These are phyloP conservation scores for Geranium rotundifolium DNA, from an alignment of 345 rosid genomes.

Conservation along the genomic window DNA sequence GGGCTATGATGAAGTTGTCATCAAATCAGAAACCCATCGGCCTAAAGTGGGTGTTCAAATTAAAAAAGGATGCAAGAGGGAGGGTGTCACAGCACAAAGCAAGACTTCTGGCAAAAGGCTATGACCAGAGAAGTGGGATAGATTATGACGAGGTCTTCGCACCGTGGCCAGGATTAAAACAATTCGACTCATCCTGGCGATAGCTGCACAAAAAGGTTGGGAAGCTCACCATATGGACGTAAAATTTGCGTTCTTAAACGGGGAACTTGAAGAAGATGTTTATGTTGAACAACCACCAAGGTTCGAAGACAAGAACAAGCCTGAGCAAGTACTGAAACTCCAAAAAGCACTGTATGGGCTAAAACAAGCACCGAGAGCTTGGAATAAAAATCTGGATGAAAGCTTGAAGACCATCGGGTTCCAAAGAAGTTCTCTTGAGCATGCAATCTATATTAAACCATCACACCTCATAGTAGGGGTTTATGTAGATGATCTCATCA, in stretches of 20 bases:
- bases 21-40: background rate
- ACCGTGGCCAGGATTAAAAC: constrained; percentile 3
- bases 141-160: background rate
- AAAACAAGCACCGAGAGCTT: background rate
- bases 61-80: background rate
- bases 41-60: constrained; percentile 7
- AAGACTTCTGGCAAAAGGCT: too few relatives aligned
- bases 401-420: background rate
- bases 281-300: background rate
- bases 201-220: background rate
- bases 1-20: background rate
- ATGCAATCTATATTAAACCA: background rate
- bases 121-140: too few relatives aligned
- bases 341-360: background rate
- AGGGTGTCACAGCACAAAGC: too few relatives aligned
- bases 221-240: background rate
- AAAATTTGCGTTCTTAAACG: constrained; percentile 1
- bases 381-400: background rate
- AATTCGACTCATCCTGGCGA: constrained; percentile 2
- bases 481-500: too few relatives aligned
- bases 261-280: background rate
- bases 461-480: background rate
- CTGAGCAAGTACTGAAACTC: background rate
- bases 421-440: background rate
- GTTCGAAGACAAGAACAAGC: background rate